These are phyloP conservation scores for Zychaea mexicana DNA, from an alignment of 371 early-diverging fungal genomes.

Conservation along the genomic window DNA sequence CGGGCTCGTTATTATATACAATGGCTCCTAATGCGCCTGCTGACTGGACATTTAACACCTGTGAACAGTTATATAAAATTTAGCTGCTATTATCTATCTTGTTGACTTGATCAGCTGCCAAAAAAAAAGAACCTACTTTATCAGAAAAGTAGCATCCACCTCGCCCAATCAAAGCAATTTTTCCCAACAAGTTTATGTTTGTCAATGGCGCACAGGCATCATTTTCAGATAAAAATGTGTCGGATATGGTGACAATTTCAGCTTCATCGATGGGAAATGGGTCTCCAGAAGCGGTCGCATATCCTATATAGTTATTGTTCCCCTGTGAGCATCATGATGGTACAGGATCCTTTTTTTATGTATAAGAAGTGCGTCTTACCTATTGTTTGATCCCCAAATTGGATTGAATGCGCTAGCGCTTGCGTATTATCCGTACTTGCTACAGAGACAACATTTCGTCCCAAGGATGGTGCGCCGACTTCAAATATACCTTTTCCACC, in stretches of 20 bases:
- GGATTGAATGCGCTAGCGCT: slow-evolving; percentile 33
- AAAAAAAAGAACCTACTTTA: slow-evolving; percentile 41
- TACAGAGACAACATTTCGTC: slow-evolving; percentile 60
- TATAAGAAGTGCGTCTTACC: slow-evolving; percentile 24
- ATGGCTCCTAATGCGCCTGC: slow-evolving; percentile 70
- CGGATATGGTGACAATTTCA: slow-evolving; percentile 24
- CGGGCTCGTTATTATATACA: slow-evolving; percentile 45
- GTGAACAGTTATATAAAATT: background rate
- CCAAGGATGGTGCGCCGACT: slow-evolving; percentile 66
- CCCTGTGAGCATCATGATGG: too few relatives aligned
- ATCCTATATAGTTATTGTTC: slow-evolving; percentile 12
- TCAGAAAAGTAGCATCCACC: slow-evolving; percentile 57
- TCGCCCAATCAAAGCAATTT: slow-evolving; percentile 58
- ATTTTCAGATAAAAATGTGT: slow-evolving; percentile 9
- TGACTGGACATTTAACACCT: slow-evolving; percentile 49
- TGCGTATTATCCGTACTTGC: slow-evolving; percentile 73
- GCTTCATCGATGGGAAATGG: slow-evolving; percentile 18
- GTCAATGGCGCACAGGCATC: slow-evolving; percentile 54
- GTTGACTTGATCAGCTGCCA: too few relatives aligned
- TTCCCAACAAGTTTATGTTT: slow-evolving; percentile 39
- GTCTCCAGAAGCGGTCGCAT: slow-evolving; percentile 26
- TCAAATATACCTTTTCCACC: slow-evolving; percentile 68
- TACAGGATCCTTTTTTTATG: background rate
- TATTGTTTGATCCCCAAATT: slow-evolving; percentile 13
- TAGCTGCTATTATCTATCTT: too few relatives aligned